These are phyloP conservation scores for Stagonosporopsis tanaceti DNA, from an alignment of 2,329 filamentous ascomycete species.

Conservation along the genomic window DNA sequence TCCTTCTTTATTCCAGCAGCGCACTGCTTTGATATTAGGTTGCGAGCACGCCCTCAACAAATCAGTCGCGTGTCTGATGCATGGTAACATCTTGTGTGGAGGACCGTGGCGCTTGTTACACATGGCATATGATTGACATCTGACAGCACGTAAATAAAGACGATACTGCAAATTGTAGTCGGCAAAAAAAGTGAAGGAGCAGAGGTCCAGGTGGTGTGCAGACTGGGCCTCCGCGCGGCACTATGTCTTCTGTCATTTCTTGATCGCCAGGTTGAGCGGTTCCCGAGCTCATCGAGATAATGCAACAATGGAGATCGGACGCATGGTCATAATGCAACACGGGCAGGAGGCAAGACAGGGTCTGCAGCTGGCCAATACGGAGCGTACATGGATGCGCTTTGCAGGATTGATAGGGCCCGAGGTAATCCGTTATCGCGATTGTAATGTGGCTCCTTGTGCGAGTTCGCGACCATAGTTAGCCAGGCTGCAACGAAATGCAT, in stretches of 20 bases:
- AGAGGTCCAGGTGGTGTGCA: neutral
- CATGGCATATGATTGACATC: neutral
- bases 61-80: neutral
- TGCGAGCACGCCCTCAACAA: too few relatives aligned
- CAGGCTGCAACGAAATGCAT: constrained; percentile 10
- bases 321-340: neutral
- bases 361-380: neutral
- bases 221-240: neutral
- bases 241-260: neutral
- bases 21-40: too few relatives aligned
- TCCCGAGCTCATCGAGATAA: constrained; percentile 4
- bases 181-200: neutral
- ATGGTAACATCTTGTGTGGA: neutral
- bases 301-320: neutral
- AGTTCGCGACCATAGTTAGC: constrained; percentile 1
- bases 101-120: neutral
- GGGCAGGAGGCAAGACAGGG: neutral
- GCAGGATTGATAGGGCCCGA: constrained; percentile 8
- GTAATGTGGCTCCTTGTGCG: constrained; percentile 10
- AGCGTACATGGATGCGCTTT: neutral
- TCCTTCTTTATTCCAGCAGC: too few relatives aligned
- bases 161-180: neutral
- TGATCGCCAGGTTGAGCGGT: neutral
- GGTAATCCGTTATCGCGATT: constrained; percentile 19
- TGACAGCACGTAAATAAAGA: neutral